Evolutionary conservation across 371 early-diverging fungal species (phyloP).

Genomic region (Edhazardia aedis): DNA sequence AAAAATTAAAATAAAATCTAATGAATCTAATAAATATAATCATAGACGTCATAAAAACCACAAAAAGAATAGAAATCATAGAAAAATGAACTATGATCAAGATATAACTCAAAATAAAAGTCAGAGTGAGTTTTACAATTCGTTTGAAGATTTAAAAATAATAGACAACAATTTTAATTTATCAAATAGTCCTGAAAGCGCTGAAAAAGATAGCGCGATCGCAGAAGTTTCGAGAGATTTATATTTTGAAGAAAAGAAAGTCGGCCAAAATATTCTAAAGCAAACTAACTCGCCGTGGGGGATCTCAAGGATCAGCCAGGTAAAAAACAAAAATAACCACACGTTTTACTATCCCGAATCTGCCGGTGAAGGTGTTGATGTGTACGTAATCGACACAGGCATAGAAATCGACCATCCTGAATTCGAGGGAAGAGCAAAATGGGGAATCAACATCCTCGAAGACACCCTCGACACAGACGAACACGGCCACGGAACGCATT

Average conservation of each 20-base stretch:
- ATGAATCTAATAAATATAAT: no score
- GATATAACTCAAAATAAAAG: no score
- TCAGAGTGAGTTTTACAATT: no score
- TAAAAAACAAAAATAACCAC: not conserved
- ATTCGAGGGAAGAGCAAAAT: constrained; percentile 37
- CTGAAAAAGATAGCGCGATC: no score
- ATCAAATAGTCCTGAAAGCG: no score
- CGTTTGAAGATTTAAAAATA: no score
- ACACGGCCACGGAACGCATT: constrained; percentile 55
- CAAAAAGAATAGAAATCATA: no score
- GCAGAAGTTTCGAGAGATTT: not conserved
- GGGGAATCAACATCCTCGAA: constrained; percentile 30
- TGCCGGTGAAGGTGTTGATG: constrained; percentile 42
- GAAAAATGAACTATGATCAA: no score
- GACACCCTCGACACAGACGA: constrained; percentile 37
- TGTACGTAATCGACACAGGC: constrained; percentile 49
- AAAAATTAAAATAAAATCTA: no score
- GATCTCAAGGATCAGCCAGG: not conserved
- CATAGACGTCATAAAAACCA: no score
- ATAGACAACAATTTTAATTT: no score
- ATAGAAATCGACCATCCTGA: constrained; percentile 46
- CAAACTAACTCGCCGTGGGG: constrained; percentile 1
- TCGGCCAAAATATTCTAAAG: not conserved
- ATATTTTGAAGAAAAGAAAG: not conserved
- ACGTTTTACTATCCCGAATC: constrained; percentile 14